Conservation (phyloP, 2,329 filamentous ascomycete genomes). For the Aspergillus neotritici region DNA sequence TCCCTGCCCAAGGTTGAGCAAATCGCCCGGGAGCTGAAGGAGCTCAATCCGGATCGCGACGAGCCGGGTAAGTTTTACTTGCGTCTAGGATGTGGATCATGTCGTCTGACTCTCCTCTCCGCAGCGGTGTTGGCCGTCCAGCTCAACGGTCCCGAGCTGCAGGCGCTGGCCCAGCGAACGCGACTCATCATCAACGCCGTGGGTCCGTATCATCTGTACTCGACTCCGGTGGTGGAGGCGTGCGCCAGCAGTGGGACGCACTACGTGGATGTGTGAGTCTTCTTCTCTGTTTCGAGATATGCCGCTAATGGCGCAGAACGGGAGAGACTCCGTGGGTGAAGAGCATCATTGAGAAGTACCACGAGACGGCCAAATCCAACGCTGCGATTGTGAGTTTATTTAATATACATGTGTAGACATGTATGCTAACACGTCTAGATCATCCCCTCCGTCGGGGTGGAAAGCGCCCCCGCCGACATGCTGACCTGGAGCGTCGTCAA, state of each 20-base stretch:
- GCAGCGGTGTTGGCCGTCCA: conserved; percentile 43
- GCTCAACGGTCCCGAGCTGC: conserved; percentile 47
- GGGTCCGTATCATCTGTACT: conserved; percentile 60
- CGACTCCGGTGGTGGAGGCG: conserved; percentile 59
- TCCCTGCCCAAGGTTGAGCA: conserved; percentile 68
- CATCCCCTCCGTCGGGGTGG: conserved; percentile 56
- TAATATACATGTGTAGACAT: background rate
- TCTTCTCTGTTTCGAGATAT: background rate
- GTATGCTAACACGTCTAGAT: conserved; percentile 36
- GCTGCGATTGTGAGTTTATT: conserved; percentile 51
- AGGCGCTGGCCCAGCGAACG: conserved; percentile 50
- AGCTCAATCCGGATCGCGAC: conserved; percentile 61
- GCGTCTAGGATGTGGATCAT: no score
- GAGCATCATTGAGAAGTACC: conserved; percentile 57
- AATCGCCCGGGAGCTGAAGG: conserved; percentile 61
- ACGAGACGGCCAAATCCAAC: conserved; percentile 54
- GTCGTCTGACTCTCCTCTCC: background rate
- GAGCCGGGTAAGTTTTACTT: conserved; percentile 54
- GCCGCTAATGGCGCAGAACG: conserved; percentile 37
- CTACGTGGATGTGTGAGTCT: conserved; percentile 55
- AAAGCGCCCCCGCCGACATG: conserved; percentile 57
- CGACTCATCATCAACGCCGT: conserved; percentile 56
- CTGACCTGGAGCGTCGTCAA: conserved; percentile 50
- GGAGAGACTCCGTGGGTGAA: conserved; percentile 61
- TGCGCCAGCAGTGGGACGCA: conserved; percentile 61